Conservation (phyloP, 78 protist genomes). For the Cavenderia fasciculata region DNA sequence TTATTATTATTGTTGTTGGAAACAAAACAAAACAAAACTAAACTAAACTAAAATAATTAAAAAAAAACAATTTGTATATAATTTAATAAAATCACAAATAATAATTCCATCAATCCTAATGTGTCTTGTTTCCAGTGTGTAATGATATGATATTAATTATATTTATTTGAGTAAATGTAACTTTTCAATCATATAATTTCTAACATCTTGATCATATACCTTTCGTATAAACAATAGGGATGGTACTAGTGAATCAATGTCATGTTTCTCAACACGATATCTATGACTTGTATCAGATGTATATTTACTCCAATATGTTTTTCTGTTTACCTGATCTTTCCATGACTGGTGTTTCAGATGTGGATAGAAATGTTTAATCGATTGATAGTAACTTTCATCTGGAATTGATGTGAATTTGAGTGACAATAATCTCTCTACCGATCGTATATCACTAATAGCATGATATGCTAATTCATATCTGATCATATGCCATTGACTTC, state of each 20-base stretch:
- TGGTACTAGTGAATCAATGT: background rate
- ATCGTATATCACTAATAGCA: constrained; percentile 13
- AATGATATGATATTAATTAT: background rate
- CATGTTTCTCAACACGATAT: background rate
- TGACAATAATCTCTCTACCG: background rate
- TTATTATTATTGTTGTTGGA: too few relatives aligned
- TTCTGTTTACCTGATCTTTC: background rate
- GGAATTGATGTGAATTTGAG: constrained; percentile 6
- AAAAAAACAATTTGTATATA: too few relatives aligned
- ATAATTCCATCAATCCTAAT: too few relatives aligned
- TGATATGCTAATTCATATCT: background rate
- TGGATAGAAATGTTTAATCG: background rate
- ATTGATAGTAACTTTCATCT: constrained; percentile 24
- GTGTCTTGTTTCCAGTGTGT: too few relatives aligned
- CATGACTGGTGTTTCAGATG: background rate
- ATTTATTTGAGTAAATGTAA: background rate
- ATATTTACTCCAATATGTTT: background rate
- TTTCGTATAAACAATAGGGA: background rate
- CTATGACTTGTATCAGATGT: background rate
- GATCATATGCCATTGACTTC: constrained; percentile 21
- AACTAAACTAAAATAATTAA: too few relatives aligned
- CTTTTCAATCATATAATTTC: background rate
- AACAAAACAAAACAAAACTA: too few relatives aligned
- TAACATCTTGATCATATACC: constrained; percentile 5
- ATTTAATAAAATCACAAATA: too few relatives aligned